phyloP scores from a whole-genome alignment of 257 asterid species.

The Ajuga chamaepitys region DNA sequence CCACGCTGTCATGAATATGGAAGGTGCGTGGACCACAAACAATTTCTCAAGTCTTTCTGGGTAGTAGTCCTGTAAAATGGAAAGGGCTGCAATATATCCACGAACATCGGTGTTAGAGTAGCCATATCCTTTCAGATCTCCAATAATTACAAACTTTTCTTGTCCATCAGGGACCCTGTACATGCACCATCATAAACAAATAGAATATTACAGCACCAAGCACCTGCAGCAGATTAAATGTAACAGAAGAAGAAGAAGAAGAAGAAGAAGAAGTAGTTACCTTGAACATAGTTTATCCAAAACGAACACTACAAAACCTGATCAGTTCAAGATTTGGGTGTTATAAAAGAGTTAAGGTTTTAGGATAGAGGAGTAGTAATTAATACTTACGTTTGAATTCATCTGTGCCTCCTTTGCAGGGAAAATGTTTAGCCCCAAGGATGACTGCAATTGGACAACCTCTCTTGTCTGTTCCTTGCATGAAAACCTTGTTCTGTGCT shows the following conservation, averaged over 20 bases:
- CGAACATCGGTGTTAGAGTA: slow-evolving; percentile 57
- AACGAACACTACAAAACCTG: slow-evolving; percentile 61
- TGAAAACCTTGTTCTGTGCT: slow-evolving; percentile 59
- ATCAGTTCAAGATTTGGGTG: no score
- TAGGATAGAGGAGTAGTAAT: background rate
- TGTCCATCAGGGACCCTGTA: slow-evolving; percentile 47
- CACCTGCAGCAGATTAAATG: no score
- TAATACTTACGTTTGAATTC: slow-evolving; percentile 55
- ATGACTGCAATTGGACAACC: slow-evolving; percentile 59
- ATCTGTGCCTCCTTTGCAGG: slow-evolving; percentile 42
- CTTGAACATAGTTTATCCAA: slow-evolving; percentile 65
- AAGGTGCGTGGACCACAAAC: slow-evolving; percentile 53
- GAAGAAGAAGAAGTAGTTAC: slow-evolving; percentile 19
- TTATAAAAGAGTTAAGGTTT: background rate
- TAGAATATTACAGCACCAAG: no score
- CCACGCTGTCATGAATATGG: slow-evolving; percentile 60
- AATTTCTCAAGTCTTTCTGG: slow-evolving; percentile 77
- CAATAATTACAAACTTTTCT: slow-evolving; percentile 58
- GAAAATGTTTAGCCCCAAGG: slow-evolving; percentile 48
- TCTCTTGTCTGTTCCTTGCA: slow-evolving; percentile 67
- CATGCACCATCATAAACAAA: background rate
- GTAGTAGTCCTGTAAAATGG: slow-evolving; percentile 75
- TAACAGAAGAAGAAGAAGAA: background rate
- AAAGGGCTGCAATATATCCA: slow-evolving; percentile 42
- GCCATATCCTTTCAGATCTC: slow-evolving; percentile 65